Evolutionary conservation across 371 early-diverging fungal species (phyloP), one percentile per base, ranked within the genome.

Genomic region (Lichtheimia ornata): DNA sequence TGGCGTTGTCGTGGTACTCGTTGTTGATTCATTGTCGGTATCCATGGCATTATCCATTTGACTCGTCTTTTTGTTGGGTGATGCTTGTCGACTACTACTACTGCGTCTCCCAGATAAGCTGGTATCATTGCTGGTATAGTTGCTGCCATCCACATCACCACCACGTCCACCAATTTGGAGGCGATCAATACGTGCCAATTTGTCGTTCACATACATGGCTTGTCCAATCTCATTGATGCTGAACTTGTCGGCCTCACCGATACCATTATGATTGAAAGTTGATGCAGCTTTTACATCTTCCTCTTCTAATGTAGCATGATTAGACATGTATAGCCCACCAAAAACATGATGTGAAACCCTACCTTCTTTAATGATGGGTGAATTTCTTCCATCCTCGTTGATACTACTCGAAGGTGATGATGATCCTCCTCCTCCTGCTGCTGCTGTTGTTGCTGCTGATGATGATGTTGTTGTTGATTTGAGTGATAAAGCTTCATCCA

Each of bases 151-250:
- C 2, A 6, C 2, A 18, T 47, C 11, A 2, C 47, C n/a, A 43
- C n/a, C 15, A 3, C 11, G 7, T 47, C 30, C 30, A 47, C 22
- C 35, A 5, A 35, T 50, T 65, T 41, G 72, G 61, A 53, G 70
- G 56, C 74, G 61, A 55, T 79, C 79, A 5, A 64, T 52, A 4
- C 77, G 65, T 51, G 56, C 53, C 45, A 60, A 59, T 7, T 61
- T 35, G 51, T 79, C 76, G 27, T 72, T 70, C 3, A 76, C 66
- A 64, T 79, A 79, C 28, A 69, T 59, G 9, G 77, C 76, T 58
- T 79, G 80, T 2, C 80, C 80, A 22, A 76, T 72, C 52, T 79
- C 77, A 55, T 79, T 76, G 9, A 74, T 60, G 9, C 69, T 66
- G 27, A 70, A 74, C 49, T 69, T 57, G 44, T 73, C 77, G 24